These are phyloP conservation scores for Xanthoceras sorbifolium DNA, from an alignment of 345 rosid species.

Conservation along the genomic window DNA sequence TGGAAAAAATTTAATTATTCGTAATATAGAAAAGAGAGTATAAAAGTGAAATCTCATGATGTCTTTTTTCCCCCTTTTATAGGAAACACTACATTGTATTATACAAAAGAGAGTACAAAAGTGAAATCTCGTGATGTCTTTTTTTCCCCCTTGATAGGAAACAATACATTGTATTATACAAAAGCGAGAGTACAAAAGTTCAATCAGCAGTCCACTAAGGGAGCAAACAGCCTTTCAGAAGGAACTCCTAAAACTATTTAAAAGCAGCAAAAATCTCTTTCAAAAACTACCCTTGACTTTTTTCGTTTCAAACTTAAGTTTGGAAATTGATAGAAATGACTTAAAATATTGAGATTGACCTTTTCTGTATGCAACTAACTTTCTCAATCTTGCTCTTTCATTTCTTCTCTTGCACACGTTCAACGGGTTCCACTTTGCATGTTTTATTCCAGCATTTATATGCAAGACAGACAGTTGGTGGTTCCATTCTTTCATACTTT, in stretches of 20 bases:
- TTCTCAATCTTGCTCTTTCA: not conserved
- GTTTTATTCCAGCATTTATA: not conserved
- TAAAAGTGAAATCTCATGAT: not conserved
- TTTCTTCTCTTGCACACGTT: not conserved
- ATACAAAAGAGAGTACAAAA: not conserved
- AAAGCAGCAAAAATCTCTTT: not conserved
- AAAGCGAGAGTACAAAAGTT: too few species aligned
- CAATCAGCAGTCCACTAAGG: not conserved
- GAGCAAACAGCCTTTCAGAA: not conserved
- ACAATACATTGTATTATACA: too few species aligned
- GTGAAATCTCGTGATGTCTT: too few species aligned
- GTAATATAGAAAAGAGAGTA: not conserved
- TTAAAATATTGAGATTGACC: not conserved
- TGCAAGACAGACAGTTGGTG: not conserved
- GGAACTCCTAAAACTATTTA: not conserved
- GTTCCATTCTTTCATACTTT: not conserved
- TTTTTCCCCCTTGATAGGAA: too few species aligned
- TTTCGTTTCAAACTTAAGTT: not conserved
- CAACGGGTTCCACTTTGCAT: not conserved
- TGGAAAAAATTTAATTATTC: not conserved
- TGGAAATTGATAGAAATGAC: not conserved
- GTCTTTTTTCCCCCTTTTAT: not conserved
- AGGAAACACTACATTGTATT: not conserved
- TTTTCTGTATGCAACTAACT: not conserved
- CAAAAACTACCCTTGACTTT: not conserved